Evolutionary conservation across 169 alveolate genomes (phyloP).

Genomic region (Eimeria sp.): DNA sequence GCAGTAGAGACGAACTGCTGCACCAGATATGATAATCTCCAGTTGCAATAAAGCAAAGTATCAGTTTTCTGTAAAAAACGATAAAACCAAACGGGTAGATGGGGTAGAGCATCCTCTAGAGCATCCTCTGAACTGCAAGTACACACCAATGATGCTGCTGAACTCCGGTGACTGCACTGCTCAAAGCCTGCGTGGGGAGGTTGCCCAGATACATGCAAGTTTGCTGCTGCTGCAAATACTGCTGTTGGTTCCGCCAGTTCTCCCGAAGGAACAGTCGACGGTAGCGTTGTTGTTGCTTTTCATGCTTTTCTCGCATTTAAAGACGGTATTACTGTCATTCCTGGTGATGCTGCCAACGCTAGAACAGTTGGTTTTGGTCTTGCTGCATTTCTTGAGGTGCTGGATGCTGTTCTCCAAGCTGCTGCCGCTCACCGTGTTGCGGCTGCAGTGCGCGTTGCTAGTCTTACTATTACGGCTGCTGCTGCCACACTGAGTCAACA

Average conservation of each 20-base stretch:
- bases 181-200: not conserved
- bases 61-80: not conserved
- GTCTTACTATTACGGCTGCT: conserved; percentile 31
- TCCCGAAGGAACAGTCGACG: not conserved
- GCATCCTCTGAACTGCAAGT: not conserved
- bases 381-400: not conserved
- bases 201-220: not conserved
- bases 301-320: not conserved
- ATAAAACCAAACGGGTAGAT: not conserved
- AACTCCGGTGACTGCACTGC: not conserved
- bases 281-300: not conserved
- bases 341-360: not conserved
- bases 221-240: not conserved
- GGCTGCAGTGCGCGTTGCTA: conserved; percentile 12
- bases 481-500: not conserved
- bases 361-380: not conserved
- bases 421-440: not conserved
- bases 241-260: not conserved
- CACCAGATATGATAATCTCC: not conserved
- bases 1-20: not conserved
- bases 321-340: not conserved
- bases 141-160: conserved; percentile 14
- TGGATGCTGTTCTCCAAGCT: not conserved
- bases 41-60: not conserved
- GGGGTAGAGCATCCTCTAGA: not conserved